Evolutionary conservation across 2,329 filamentous ascomycete genomes (phyloP), one percentile per base, ranked within the genome.

Genomic region (Colletotrichum noveboracense): DNA sequence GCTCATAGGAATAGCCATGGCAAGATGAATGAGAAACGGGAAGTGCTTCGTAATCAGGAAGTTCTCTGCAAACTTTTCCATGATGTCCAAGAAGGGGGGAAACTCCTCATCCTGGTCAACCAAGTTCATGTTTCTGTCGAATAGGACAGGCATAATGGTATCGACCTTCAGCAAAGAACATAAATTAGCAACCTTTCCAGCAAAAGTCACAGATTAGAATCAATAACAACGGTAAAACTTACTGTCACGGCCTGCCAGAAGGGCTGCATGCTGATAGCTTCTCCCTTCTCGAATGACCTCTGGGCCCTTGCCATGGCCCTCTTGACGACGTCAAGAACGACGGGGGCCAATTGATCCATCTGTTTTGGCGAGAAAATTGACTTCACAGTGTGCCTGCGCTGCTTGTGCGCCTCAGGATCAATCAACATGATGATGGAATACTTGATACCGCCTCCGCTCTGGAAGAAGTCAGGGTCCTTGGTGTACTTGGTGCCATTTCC

Each of bases 371-470:
- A 68, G 16, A 68, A 68, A 16, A 68, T 32, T 34, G 69, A 66
- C 30, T 71, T 65, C 32, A 71, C 61, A 3, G 69, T 71, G 8
- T 43, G 66, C 5, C 32, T 71, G 16, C 69, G 38, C 13, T 71
- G 58, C 21, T 66, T 71, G 13, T 71, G 69, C 7, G 30, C 60
- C 16, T 71, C 69, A 10, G 69, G 69, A 24, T 71, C 69, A 36
- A 71, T 71, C 60, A 71, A 32, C 69, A 71, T 71, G 60, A 71
- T 65, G 60, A 71, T 66, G 43, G 69, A 71, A 60, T 71, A 56
- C 48, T 71, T 71, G 60, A 71, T 71, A 10, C 69, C 69, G 8
- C 69, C 69, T 38, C 38, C 69, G 26, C 69, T 71, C 43, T 65
- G 43, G 32, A 66, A 71, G 48, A 71, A 66, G 18, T 71, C 69